Conservation (phyloP, 176 grass and related monocot species). For the bread wheat (Triticum aestivum) region DNA sequence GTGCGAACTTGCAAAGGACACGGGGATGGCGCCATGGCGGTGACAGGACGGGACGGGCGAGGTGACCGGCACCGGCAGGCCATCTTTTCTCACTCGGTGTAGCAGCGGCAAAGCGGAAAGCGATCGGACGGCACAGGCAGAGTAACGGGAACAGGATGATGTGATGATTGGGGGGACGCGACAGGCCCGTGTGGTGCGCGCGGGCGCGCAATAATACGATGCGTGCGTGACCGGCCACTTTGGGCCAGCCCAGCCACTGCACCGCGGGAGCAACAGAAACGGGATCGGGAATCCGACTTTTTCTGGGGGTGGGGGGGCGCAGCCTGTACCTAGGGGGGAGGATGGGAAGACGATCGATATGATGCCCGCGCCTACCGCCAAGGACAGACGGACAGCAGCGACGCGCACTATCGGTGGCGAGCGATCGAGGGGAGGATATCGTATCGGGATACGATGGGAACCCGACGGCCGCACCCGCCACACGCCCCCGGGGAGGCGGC, state of each 20-base stretch:
- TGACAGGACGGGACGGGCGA: neutral
- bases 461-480: neutral
- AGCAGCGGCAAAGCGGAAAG: neutral
- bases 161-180: neutral
- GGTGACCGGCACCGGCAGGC: no score
- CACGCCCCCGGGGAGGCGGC: neutral
- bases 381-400: conserved; percentile 13
- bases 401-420: conserved; percentile 44
- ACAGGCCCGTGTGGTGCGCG: neutral
- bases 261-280: neutral
- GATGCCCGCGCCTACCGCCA: neutral
- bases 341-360: no score
- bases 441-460: neutral
- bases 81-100: no score
- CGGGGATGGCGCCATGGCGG: no score
- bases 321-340: neutral
- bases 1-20: neutral
- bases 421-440: neutral
- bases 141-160: neutral
- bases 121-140: neutral
- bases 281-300: neutral
- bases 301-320: neutral
- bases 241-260: neutral
- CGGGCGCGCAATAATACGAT: neutral
- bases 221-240: conserved; percentile 12